Evolutionary conservation across 495 filamentous ascomycete genomes (phyloP), one percentile per base, ranked within the genome.

Genomic region (Thozetella sp.): DNA sequence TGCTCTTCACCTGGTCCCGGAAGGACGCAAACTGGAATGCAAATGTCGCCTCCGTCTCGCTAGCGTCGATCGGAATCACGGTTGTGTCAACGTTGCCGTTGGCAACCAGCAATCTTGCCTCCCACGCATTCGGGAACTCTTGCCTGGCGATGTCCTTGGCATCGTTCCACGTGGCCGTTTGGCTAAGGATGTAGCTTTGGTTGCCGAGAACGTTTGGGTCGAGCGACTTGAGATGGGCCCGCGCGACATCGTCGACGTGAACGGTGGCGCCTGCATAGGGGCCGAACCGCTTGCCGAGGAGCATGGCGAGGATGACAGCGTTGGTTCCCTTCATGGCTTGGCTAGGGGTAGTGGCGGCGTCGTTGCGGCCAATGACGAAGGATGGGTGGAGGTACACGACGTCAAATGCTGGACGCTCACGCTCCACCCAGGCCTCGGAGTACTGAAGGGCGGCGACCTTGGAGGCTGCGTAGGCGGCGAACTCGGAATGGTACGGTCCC

Each of bases 1-100:
- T 64, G 61, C 70, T 74, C 66, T 71, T 70, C 10, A 84, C 72
- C 57, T 79, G 80, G 59, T 84, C 76, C 63, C 79, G 74, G 63
- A 79, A 83, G 22, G 64, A 62, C 19, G 59, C 55, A 58, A 80
- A 79, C 51, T 72, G 64, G 68, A 81, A 76, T 3, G 80, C 80
- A 66, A 86, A 80, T 2, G 67, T 68, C 26, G 70, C 67, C 58
- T 81, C 76, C 12, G 79, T 80, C 3, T 70, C 40, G 48, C 65
- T 71, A 20, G 72, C 63, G 65, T 83, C 76, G 22, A 84, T 57
- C 2, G 68, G 71, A 26, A 80, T 71, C 3, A 64, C 62, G 9
- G 70, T 72, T 1, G 76, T 73, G 27, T 50, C 30, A 54, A 74
- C 64, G 12, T 60, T 68, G 3, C 79, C 82, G 54, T 65, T 71